A percentile compares a stretch with the other conserved stretches of the same genome.
Conservation (phyloP, 2,329 filamentous ascomycete genomes). For the Ascochyta lentis region DNA sequence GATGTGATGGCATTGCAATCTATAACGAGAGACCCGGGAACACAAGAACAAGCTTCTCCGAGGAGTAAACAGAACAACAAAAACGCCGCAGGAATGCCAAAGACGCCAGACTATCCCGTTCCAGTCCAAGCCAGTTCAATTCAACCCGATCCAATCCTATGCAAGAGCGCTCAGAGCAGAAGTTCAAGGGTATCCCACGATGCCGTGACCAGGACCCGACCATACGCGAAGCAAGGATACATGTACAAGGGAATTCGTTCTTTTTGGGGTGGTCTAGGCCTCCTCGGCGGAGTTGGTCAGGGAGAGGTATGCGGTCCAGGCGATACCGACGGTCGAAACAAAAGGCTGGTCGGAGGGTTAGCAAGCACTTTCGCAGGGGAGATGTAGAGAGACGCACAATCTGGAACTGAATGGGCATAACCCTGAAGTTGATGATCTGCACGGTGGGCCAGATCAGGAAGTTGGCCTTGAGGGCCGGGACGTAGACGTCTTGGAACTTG, state of each 20-base stretch:
- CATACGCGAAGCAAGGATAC: slow-evolving; percentile 22
- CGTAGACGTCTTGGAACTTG: slow-evolving; percentile 92
- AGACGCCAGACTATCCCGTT: slow-evolving; percentile 22
- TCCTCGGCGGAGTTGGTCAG: slow-evolving; percentile 88
- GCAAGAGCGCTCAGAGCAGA: slow-evolving; percentile 29
- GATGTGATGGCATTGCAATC: slow-evolving; percentile 16
- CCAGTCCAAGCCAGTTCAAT: not conserved
- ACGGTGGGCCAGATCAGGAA: slow-evolving; percentile 94
- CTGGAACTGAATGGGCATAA: slow-evolving; percentile 95
- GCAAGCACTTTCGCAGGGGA: not conserved
- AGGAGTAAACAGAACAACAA: slow-evolving; percentile 13
- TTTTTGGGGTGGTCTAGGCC: slow-evolving; percentile 39
- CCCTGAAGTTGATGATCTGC: slow-evolving; percentile 93
- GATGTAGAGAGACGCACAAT: slow-evolving; percentile 70
- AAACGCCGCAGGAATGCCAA: slow-evolving; percentile 29
- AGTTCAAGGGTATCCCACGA: slow-evolving; percentile 26
- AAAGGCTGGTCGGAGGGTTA: slow-evolving; percentile 71
- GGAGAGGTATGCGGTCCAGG: slow-evolving; percentile 96
- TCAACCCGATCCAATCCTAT: slow-evolving; percentile 19
- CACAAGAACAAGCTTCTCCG: slow-evolving; percentile 2
- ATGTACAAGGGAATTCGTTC: slow-evolving; percentile 27
- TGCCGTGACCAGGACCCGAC: slow-evolving; percentile 18
- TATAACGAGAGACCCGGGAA: slow-evolving; percentile 18
- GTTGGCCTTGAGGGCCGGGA: slow-evolving; percentile 94
- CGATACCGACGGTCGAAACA: slow-evolving; percentile 93